Conservation (phyloP, 2,329 filamentous ascomycete genomes). For the Cephalotrichum gorgonifer region DNA sequence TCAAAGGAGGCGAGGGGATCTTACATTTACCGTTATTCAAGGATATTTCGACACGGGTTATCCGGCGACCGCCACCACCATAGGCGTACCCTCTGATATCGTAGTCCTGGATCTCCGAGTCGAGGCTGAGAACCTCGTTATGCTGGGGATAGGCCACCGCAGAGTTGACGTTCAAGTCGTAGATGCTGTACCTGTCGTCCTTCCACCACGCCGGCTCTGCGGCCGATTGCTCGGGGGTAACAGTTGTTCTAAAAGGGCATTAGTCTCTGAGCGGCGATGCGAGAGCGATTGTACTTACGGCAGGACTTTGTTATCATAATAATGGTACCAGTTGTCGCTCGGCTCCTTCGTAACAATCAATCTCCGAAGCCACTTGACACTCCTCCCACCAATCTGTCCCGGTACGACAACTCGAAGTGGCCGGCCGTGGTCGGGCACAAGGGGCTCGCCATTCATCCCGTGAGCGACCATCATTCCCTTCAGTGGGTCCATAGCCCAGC, state of each 20-base stretch:
- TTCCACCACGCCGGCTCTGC: constrained; percentile 59
- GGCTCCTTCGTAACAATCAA: constrained; percentile 68
- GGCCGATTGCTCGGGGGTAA: constrained; percentile 31
- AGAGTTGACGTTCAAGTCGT: constrained; percentile 82
- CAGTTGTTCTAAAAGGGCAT: neutral
- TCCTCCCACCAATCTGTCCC: constrained; percentile 83
- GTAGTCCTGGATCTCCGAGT: neutral
- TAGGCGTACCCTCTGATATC: constrained; percentile 76
- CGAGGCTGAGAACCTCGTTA: constrained; percentile 46
- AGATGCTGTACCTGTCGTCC: constrained; percentile 86
- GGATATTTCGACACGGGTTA: constrained; percentile 47
- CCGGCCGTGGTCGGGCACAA: constrained; percentile 77
- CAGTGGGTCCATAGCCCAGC: constrained; percentile 78
- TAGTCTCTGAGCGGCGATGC: neutral
- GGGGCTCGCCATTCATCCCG: constrained; percentile 77
- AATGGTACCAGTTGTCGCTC: constrained; percentile 92
- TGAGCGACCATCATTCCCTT: constrained; percentile 79
- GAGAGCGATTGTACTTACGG: constrained; percentile 28
- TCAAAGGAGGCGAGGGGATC: neutral
- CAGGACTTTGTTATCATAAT: constrained; percentile 84
- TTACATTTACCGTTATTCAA: constrained; percentile 6
- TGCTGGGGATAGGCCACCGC: constrained; percentile 73
- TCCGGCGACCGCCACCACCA: constrained; percentile 71
- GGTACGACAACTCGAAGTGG: constrained; percentile 77
- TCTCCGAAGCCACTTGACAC: constrained; percentile 84